A percentile compares a stretch with the other conserved stretches of the same genome.
These are phyloP conservation scores for Excoecaria cochinchinensis DNA, from an alignment of 345 rosid species.

Conservation along the genomic window DNA sequence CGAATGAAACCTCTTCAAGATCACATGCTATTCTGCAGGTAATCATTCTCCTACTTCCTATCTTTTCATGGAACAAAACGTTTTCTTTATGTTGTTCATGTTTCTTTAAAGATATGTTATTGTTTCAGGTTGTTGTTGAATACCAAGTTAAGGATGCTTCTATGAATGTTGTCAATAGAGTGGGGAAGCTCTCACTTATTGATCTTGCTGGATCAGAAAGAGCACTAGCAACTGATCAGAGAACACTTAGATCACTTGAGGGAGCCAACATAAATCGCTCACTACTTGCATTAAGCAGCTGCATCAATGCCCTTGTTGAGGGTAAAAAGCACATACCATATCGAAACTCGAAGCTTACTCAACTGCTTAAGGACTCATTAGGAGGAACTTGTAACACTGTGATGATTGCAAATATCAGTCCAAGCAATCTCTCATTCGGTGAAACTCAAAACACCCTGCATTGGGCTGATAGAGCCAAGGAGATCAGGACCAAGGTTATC, in stretches of 20 bases:
- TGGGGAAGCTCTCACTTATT: slow-evolving; percentile 85
- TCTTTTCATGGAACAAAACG: not conserved
- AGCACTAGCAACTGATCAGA: slow-evolving; percentile 89
- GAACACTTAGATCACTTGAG: slow-evolving; percentile 84
- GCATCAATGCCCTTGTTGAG: slow-evolving; percentile 95
- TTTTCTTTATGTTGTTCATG: not conserved
- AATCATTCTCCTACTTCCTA: not conserved
- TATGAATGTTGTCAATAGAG: slow-evolving; percentile 57
- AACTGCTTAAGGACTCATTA: slow-evolving; percentile 87
- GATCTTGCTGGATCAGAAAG: slow-evolving; percentile 99
- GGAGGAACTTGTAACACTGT: slow-evolving; percentile 93
- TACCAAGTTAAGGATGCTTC: slow-evolving; percentile 63
- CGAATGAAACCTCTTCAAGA: slow-evolving; percentile 91
- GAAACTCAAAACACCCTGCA: slow-evolving; percentile 96
- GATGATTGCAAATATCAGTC: slow-evolving; percentile 94
- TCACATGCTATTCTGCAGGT: slow-evolving; percentile 98
- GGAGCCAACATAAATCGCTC: slow-evolving; percentile 96
- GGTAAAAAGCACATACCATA: slow-evolving; percentile 93
- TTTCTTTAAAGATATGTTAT: not conserved
- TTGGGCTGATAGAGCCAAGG: slow-evolving; percentile 97
- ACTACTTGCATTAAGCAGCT: slow-evolving; percentile 89
- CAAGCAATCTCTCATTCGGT: slow-evolving; percentile 79
- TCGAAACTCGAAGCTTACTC: slow-evolving; percentile 93
- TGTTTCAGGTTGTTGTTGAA: slow-evolving; percentile 69
- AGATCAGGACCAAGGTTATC: slow-evolving; percentile 65